Conservation (phyloP, 1,139 yeast genomes). For the Suhomyces ambrosiae region DNA sequence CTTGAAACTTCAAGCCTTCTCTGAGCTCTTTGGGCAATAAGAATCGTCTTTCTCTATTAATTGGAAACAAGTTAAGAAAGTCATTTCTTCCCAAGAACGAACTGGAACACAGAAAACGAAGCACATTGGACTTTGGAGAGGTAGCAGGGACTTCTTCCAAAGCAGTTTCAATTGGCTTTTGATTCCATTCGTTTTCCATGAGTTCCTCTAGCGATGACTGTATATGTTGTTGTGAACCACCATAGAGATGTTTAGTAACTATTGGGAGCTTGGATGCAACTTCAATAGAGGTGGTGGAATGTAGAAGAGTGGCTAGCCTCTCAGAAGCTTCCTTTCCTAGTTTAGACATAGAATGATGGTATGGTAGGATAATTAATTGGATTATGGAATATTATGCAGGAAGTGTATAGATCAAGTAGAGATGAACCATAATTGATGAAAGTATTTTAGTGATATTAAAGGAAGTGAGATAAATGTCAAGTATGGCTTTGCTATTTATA, state of each 20-base stretch:
- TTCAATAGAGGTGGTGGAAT: constrained; percentile 33
- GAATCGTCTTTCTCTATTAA: constrained; percentile 33
- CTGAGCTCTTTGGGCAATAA: constrained; percentile 23
- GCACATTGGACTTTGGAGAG: constrained; percentile 30
- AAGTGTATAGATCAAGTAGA: too few species aligned
- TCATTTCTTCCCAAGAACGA: constrained; percentile 42
- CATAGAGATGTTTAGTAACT: constrained; percentile 31
- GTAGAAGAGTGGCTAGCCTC: constrained; percentile 34
- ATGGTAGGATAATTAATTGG: background rate
- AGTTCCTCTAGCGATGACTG: constrained; percentile 34
- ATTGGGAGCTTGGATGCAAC: constrained; percentile 30
- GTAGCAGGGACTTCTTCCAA: constrained; percentile 24
- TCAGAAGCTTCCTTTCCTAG: constrained; percentile 27
- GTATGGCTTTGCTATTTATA: too few species aligned
- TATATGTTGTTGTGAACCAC: constrained; percentile 10
- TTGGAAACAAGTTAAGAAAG: constrained; percentile 40
- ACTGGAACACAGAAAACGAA: constrained; percentile 39
- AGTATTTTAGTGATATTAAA: too few species aligned
- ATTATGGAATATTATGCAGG: too few species aligned
- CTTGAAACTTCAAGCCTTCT: constrained; percentile 32
- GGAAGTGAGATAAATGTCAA: too few species aligned
- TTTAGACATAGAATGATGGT: constrained; percentile 15
- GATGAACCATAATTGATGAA: too few species aligned
- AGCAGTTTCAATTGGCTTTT: constrained; percentile 31
- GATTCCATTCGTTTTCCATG: constrained; percentile 36